Percentiles rank a stretch among this genome's conserved stretches.
These are phyloP conservation scores for Edaphochlamys debaryana DNA, from an alignment of 139 green algal genomes.

Conservation along the genomic window DNA sequence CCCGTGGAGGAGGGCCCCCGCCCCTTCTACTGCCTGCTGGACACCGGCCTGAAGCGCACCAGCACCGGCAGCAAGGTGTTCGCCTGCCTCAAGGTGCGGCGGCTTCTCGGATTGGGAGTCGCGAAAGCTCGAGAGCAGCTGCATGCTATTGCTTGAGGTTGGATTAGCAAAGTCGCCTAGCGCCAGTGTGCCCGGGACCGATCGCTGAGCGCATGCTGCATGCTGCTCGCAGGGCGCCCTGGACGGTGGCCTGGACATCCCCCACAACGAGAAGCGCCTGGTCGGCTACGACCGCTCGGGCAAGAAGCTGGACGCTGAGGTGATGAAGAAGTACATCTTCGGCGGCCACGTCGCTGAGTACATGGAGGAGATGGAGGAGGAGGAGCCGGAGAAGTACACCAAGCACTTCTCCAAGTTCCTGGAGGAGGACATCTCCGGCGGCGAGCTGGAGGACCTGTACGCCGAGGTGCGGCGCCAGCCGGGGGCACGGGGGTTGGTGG, in stretches of 20 bases:
- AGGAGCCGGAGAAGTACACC: conserved; percentile 97
- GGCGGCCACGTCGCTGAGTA: conserved; percentile 97
- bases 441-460: conserved; percentile 94
- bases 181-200: no score
- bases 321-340: conserved; percentile 93
- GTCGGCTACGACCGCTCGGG: conserved; percentile 89
- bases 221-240: conserved; percentile 88
- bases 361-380: conserved; percentile 97
- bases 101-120: not conserved
- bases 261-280: conserved; percentile 99
- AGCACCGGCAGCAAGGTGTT: conserved; percentile 95
- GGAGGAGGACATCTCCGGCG: conserved; percentile 84
- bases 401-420: conserved; percentile 91
- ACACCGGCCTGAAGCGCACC: conserved; percentile 97
- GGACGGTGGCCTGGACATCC: conserved; percentile 97
- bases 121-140: not conserved
- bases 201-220: no score
- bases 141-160: no score
- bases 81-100: conserved; percentile 83
- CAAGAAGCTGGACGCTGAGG: conserved; percentile 95
- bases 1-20: conserved; percentile 86
- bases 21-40: conserved; percentile 95
- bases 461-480: conserved; percentile 59
- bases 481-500: not conserved
- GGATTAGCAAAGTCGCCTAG: no score